phyloP scores from a whole-genome alignment of 2,329 filamentous ascomycete species.

The Scedosporium aurantiacum region DNA sequence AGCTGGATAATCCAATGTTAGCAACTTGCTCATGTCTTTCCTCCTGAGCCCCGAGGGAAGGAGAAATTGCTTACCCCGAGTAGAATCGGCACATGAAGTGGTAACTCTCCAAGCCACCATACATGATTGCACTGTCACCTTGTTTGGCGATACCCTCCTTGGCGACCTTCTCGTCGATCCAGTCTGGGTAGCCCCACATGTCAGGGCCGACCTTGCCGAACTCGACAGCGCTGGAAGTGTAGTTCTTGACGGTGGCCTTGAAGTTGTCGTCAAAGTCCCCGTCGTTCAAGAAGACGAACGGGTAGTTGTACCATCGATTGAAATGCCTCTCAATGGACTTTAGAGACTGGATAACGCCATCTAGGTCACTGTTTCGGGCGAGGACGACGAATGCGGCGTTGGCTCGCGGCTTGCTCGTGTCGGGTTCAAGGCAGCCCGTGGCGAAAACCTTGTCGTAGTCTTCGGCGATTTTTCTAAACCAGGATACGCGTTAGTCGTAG shows the following conservation, averaged over 20 bases:
- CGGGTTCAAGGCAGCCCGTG: constrained; percentile 73
- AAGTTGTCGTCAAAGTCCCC: constrained; percentile 94
- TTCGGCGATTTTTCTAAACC: constrained; percentile 80
- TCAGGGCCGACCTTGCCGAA: constrained; percentile 85
- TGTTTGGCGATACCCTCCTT: constrained; percentile 95
- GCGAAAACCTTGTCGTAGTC: constrained; percentile 96
- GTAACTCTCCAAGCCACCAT: constrained; percentile 96
- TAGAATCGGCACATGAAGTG: constrained; percentile 99
- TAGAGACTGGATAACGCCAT: constrained; percentile 90
- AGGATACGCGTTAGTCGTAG: neutral
- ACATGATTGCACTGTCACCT: constrained; percentile 96
- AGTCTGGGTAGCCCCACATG: constrained; percentile 96
- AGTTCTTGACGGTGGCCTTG: constrained; percentile 76
- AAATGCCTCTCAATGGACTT: constrained; percentile 98
- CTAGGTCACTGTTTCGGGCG: constrained; percentile 89
- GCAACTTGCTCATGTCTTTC: constrained; percentile 8
- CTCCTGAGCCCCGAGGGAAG: neutral
- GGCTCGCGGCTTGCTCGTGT: constrained; percentile 67
- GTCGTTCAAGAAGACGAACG: constrained; percentile 96
- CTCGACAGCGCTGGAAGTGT: constrained; percentile 79
- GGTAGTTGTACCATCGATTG: constrained; percentile 98
- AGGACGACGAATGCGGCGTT: constrained; percentile 95
- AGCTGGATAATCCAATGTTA: constrained; percentile 33
- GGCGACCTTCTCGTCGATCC: constrained; percentile 87
- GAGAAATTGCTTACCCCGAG: constrained; percentile 58